Evolutionary conservation across 805 yeast species (phyloP).

Genomic region (Pichia scutulata): DNA sequence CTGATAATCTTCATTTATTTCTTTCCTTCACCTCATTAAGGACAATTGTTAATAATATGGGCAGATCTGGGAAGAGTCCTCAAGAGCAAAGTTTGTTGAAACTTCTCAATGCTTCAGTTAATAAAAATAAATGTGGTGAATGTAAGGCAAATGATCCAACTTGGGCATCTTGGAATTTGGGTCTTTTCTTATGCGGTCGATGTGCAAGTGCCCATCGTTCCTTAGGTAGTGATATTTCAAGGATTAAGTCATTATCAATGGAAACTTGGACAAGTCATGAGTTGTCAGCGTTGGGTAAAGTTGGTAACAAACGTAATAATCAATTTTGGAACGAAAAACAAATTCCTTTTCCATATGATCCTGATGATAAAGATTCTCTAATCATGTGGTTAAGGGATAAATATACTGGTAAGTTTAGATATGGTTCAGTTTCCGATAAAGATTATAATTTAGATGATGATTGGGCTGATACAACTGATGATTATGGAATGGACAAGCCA

Average conservation of each 20-base stretch:
- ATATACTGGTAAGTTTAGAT: constrained; percentile 55
- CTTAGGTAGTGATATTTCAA: constrained; percentile 52
- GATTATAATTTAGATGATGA: constrained; percentile 30
- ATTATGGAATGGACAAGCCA: constrained; percentile 11
- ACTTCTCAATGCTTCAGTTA: constrained; percentile 49
- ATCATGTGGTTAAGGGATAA: constrained; percentile 58
- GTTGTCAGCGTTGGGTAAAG: constrained; percentile 33
- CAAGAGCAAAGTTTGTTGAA: constrained; percentile 40
- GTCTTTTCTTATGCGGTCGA: constrained; percentile 73
- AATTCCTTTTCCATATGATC: constrained; percentile 68
- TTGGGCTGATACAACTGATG: constrained; percentile 11
- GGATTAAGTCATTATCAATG: constrained; percentile 63
- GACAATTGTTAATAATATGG: background rate
- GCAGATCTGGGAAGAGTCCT: background rate
- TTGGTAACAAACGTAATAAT: constrained; percentile 59
- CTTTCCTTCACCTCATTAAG: background rate
- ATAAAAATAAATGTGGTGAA: constrained; percentile 72
- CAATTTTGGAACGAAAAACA: constrained; percentile 60
- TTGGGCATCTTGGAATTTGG: constrained; percentile 41
- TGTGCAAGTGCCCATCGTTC: constrained; percentile 75
- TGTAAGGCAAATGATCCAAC: constrained; percentile 66
- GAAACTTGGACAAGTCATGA: constrained; percentile 63
- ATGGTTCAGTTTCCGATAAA: constrained; percentile 28
- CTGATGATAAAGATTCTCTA: constrained; percentile 54
- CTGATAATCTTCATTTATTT: background rate